Evolutionary conservation across 805 yeast species (phyloP).

Genomic region (Metschnikowia cerradonensis): DNA sequence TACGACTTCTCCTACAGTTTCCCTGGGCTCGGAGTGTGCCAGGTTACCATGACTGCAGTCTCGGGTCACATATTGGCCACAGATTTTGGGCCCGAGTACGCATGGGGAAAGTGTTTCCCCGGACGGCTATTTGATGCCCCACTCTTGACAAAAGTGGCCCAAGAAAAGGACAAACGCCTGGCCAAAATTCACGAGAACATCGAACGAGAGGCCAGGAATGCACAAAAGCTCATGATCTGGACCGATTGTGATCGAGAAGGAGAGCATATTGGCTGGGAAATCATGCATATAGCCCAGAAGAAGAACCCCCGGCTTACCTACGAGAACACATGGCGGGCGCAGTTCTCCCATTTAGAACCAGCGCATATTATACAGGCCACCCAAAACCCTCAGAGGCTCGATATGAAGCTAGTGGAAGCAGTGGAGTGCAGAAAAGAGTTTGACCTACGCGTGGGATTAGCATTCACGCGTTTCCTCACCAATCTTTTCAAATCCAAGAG

Average conservation of each 20-base stretch:
- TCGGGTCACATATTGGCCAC: conserved; percentile 74
- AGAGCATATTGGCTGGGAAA: conserved; percentile 33
- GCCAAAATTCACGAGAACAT: conserved; percentile 59
- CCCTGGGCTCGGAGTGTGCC: conserved; percentile 58
- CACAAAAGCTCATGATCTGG: conserved; percentile 82
- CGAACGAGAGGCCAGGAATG: conserved; percentile 53
- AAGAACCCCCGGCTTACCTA: conserved; percentile 44
- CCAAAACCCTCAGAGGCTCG: conserved; percentile 55
- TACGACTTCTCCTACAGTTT: conserved; percentile 71
- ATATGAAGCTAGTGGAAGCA: conserved; percentile 71
- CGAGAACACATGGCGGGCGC: conserved; percentile 62
- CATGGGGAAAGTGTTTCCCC: conserved; percentile 66
- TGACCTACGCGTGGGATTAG: conserved; percentile 84
- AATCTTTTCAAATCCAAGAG: conserved; percentile 38
- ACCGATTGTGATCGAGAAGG: conserved; percentile 68
- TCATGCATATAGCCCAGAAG: conserved; percentile 62
- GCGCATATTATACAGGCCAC: conserved; percentile 76
- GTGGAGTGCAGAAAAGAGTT: conserved; percentile 83
- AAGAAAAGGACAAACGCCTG: conserved; percentile 31
- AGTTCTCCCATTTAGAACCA: conserved; percentile 82
- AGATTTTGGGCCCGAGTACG: conserved; percentile 59
- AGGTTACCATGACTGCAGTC: conserved; percentile 89
- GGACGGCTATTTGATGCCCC: conserved; percentile 71
- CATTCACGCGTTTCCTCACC: conserved; percentile 80
- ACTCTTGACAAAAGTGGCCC: conserved; percentile 36